Evolutionary conservation across 352 stramenopile species (phyloP).

Genomic region (Globisporangium abappressorium): DNA sequence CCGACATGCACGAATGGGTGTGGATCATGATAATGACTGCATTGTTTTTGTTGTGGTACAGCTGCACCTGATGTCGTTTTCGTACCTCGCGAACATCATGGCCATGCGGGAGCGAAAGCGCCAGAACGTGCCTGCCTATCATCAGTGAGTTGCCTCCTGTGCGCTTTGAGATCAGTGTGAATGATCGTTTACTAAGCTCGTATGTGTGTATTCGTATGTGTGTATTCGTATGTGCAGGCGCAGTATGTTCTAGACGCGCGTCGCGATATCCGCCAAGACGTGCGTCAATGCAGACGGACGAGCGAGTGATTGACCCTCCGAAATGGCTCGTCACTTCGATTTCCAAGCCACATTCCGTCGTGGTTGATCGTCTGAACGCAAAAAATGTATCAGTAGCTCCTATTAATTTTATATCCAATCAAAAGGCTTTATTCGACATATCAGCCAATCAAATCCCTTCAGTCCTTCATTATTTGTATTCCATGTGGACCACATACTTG

Average conservation of each 20-base stretch:
- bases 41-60: conserved; percentile 9
- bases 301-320: neutral
- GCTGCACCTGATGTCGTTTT: conserved; percentile 50
- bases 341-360: conserved; percentile 13
- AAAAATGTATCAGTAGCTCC: conserved; percentile 14
- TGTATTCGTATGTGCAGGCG: conserved; percentile 22
- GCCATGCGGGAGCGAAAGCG: conserved; percentile 42
- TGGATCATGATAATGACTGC: neutral
- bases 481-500: conserved; percentile 3
- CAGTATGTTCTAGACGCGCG: conserved; percentile 37
- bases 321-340: conserved; percentile 6
- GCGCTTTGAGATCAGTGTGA: neutral
- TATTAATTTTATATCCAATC: conserved; percentile 17
- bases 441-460: conserved; percentile 1
- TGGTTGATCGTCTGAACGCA: neutral
- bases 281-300: neutral
- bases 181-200: neutral
- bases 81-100: conserved; percentile 53
- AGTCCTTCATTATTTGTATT: neutral
- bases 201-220: neutral
- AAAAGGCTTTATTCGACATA: neutral
- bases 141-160: conserved; percentile 13
- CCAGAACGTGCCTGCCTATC: conserved; percentile 21
- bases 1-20: neutral
- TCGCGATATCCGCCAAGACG: neutral